A percentile compares a stretch with the other conserved stretches of the same genome.
Evolutionary conservation across 1,139 yeast species (phyloP).

Genomic region (Geotrichum cucujoidarum): DNA sequence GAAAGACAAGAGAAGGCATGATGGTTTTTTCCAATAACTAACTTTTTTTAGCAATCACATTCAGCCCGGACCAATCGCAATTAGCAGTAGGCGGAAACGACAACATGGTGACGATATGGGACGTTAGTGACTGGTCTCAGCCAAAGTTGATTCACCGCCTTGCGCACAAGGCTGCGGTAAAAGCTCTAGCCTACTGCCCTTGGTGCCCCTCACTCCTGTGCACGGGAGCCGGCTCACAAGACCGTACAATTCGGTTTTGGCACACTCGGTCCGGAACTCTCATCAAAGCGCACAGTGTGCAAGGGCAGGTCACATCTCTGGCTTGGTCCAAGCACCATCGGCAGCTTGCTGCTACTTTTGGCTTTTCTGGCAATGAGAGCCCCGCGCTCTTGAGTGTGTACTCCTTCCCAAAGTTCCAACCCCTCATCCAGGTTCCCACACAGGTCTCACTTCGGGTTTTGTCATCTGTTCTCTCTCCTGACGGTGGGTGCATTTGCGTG

Average conservation of each 20-base stretch:
- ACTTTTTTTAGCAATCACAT: slow-evolving; percentile 53
- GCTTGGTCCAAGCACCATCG: slow-evolving; percentile 57
- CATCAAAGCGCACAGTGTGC: slow-evolving; percentile 47
- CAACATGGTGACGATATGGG: slow-evolving; percentile 66
- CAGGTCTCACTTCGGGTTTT: slow-evolving; percentile 50
- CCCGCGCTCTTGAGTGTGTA: slow-evolving; percentile 48
- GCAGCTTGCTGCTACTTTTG: slow-evolving; percentile 66
- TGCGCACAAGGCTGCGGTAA: slow-evolving; percentile 72
- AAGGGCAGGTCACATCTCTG: slow-evolving; percentile 64
- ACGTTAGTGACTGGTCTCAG: slow-evolving; percentile 39
- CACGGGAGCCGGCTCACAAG: slow-evolving; percentile 81
- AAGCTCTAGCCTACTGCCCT: slow-evolving; percentile 78
- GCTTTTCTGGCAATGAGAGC: slow-evolving; percentile 52
- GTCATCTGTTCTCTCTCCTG: slow-evolving; percentile 59
- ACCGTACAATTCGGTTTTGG: slow-evolving; percentile 61
- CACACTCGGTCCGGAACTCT: slow-evolving; percentile 66
- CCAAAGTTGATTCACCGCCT: slow-evolving; percentile 48
- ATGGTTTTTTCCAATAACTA: not conserved
- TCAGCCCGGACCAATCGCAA: slow-evolving; percentile 46
- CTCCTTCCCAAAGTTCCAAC: slow-evolving; percentile 54
- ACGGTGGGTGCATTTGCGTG: slow-evolving; percentile 52
- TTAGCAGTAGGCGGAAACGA: slow-evolving; percentile 73
- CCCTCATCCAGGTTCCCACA: slow-evolving; percentile 46
- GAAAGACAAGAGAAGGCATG: not conserved
- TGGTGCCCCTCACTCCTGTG: slow-evolving; percentile 68